Evolutionary conservation across 1,284 basidiomycete genomes (phyloP).

Genomic region (Apiotrichum porosum): DNA sequence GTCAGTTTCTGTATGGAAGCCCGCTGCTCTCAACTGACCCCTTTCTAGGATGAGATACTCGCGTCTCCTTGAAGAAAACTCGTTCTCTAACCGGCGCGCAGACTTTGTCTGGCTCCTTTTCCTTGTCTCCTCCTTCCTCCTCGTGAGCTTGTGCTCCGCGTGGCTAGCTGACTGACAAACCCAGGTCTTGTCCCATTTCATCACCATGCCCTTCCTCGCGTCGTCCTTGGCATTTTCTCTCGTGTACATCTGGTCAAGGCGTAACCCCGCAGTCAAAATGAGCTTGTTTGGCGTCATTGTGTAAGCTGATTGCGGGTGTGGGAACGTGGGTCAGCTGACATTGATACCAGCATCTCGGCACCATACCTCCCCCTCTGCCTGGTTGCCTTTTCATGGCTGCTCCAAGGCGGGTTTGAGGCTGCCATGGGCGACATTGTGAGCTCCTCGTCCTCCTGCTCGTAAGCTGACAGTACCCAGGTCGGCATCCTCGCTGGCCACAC

Average conservation of each 20-base stretch:
- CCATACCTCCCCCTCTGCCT: constrained; percentile 91
- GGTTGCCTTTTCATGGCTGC: constrained; percentile 78
- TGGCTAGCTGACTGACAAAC: not conserved
- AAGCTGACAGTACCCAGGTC: constrained; percentile 33
- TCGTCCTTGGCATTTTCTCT: constrained; percentile 74
- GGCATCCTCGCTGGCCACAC: constrained; percentile 87
- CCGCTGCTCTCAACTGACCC: constrained; percentile 1
- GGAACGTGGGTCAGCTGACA: constrained; percentile 2
- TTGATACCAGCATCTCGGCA: constrained; percentile 64
- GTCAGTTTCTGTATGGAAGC: constrained; percentile 54
- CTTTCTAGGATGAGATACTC: constrained; percentile 84
- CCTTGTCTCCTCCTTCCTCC: constrained; percentile 71
- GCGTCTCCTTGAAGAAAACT: constrained; percentile 90
- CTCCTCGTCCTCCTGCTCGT: constrained; percentile 1
- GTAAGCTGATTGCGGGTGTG: constrained; percentile 35
- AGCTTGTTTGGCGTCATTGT: constrained; percentile 91
- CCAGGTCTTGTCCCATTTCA: constrained; percentile 75
- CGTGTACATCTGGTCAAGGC: constrained; percentile 92
- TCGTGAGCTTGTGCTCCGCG: constrained; percentile 55
- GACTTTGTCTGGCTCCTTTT: constrained; percentile 92
- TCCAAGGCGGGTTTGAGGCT: constrained; percentile 79
- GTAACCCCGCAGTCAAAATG: constrained; percentile 90
- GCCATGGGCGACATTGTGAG: constrained; percentile 73
- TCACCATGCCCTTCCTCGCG: constrained; percentile 75
- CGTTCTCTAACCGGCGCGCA: constrained; percentile 81